Evolutionary conservation across 768 basidiomycete species (phyloP), one percentile per base, ranked within the genome.

Genomic region (Podaxis sp.): DNA sequence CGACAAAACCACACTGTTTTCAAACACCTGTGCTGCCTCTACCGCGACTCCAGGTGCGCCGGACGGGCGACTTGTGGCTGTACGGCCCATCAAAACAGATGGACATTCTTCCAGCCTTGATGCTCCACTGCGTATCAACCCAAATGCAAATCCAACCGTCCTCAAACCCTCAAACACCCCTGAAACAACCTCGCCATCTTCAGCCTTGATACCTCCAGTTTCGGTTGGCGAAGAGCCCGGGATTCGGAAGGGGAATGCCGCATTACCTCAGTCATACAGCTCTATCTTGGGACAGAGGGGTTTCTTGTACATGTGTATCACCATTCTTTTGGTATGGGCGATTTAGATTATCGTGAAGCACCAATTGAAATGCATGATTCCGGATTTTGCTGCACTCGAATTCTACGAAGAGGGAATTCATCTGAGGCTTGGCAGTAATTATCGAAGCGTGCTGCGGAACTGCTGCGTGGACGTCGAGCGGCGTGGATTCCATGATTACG

Each of bases 1-100:
- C 61, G 58, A 72, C 63, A 46, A 62, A 33, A 52, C 53, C n/a
- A 61, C 63, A n/a, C 68, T 76, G 1, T 76, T 75, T 59, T 71
- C 71, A 13, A 65, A 67, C 22, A 73, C 68, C 7, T 76, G 75
- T 61, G 68, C 64, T 13, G 63, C 69, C 26, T 40, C 24, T 42
- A 3, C 38, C 3, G 12, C 38, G 3, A 40, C 7, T 9, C 15
- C 7, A 12, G 9, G 3, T 12, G 11, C 22, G 11, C 36, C 22
- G 24, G 26, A 36, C 4, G 24, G 17, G 11, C 39, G 26, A 26
- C 11, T n/a, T 15, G 38, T 22, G 24, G 40, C 40, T 8, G 39
- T 57, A n/a, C 19, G 55, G 26, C 39, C 55, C 2, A 57, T 57
- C 39, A 57, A 57, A 57, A 15, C 40, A 15, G 26, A 42, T 28